Evolutionary conservation across 2,329 filamentous ascomycete genomes (phyloP), one percentile per base, ranked within the genome.

Genomic region (Blastomyces emzantsi): DNA sequence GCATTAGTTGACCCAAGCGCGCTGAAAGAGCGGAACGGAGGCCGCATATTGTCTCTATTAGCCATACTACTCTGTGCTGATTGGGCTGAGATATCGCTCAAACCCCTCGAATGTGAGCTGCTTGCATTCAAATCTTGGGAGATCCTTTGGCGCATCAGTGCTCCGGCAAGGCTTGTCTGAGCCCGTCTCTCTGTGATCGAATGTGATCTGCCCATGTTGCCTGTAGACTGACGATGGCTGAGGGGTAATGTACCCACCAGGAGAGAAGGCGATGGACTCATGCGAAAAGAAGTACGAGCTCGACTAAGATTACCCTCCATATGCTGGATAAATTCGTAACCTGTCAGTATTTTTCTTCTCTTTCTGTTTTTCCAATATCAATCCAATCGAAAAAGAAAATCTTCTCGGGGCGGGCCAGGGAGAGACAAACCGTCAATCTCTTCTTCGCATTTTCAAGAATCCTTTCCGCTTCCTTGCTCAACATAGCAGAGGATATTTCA

Each of bases 391-490:
- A 59, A 15, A 17, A 36, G 11, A 39, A 39, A 6, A 3, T 2
- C 36, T 52, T 36, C 19, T 11, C 22, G 19, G 30, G 65, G 28
- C 3, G 25, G 8, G 9, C 36, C 9, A 19, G 28, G 39, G 28
- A 41, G 60, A 45, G 47, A 77, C 90, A 74, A 81, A 95, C 91
- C 72, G 90, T 94, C 66, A 97, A 81, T 69, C 92, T 84, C 74
- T 87, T 88, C 78, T 97, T 97, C 41, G 93, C 93, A 76, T 96
- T 96, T 63, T 92, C 90, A 63, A 97, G 81, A 72, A 97, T 97
- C 71, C 92, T 82, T 73, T 97, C 92, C 1, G 92, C 92, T 70
- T 91, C 85, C 68, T 88, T 87, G 74, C 90, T 93, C 67, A 96
- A 78, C 30, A 90, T 86, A 19, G 83, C 86, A 59, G 89, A 90